These are phyloP conservation scores for Nemania bipapillata DNA, from an alignment of 2,329 filamentous ascomycete species.

Conservation along the genomic window DNA sequence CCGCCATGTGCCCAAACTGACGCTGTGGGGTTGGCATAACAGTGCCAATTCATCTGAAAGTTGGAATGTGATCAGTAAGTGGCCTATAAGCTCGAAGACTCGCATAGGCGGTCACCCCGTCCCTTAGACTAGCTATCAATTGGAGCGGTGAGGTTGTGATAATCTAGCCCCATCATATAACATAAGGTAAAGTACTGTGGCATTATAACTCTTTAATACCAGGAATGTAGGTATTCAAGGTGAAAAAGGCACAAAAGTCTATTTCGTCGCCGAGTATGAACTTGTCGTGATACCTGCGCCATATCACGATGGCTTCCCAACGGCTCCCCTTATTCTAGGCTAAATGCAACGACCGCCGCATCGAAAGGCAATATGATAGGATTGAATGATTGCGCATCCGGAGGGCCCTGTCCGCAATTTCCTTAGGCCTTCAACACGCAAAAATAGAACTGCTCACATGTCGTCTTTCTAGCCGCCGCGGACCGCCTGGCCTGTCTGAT, in stretches of 20 bases:
- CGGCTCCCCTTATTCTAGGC: slow-evolving; percentile 39
- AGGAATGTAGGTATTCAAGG: not conserved
- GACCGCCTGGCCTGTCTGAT: slow-evolving; percentile 43
- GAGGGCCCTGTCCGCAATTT: slow-evolving; percentile 39
- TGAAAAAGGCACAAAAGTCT: not conserved
- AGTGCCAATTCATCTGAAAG: slow-evolving; percentile 1
- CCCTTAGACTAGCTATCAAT: not conserved
- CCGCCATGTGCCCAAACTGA: not conserved
- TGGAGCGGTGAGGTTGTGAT: not conserved
- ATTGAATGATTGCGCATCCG: slow-evolving; percentile 34
- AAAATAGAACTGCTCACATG: slow-evolving; percentile 16
- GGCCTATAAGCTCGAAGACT: not conserved
- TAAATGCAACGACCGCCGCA: slow-evolving; percentile 39
- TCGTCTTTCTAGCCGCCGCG: slow-evolving; percentile 29
- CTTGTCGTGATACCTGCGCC: not conserved
- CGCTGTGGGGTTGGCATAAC: slow-evolving; percentile 4
- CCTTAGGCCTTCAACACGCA: slow-evolving; percentile 22
- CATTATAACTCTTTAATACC: not conserved
- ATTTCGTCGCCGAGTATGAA: slow-evolving; percentile 4
- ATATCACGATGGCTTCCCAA: slow-evolving; percentile 3
- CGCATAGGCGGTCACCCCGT: not conserved
- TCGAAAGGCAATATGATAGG: slow-evolving; percentile 28
- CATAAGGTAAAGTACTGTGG: not conserved
- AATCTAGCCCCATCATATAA: not conserved
- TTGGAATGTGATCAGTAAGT: slow-evolving; percentile 5